A percentile compares a stretch with the other conserved stretches of the same genome.
phyloP scores from a whole-genome alignment of 2,329 filamentous ascomycete species.

The Fusarium multiceps region DNA sequence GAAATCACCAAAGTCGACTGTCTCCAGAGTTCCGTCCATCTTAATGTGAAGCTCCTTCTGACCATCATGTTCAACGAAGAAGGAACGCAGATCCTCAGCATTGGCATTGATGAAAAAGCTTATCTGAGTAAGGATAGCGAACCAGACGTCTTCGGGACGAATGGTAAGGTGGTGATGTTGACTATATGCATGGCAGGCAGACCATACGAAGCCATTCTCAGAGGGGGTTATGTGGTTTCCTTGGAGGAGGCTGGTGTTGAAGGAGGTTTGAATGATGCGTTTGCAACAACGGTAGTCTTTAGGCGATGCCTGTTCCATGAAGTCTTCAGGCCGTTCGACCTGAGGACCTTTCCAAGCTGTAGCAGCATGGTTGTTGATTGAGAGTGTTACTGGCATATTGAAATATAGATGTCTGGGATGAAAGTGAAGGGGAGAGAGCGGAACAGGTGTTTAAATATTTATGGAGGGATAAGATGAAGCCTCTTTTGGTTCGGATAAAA shows the following conservation, averaged over 20 bases:
- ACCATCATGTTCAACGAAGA: constrained; percentile 6
- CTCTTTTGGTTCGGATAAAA: too few relatives aligned
- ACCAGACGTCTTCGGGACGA: constrained; percentile 65
- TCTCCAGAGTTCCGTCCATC: background rate
- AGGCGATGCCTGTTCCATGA: background rate
- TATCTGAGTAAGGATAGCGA: constrained; percentile 62
- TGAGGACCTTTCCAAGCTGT: background rate
- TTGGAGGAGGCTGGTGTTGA: background rate
- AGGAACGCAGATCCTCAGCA: constrained; percentile 33
- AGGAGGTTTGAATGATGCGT: background rate
- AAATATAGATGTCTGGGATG: background rate
- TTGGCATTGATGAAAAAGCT: constrained; percentile 60
- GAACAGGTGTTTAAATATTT: too few relatives aligned
- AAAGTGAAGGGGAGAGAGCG: accelerated
- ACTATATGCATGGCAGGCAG: constrained; percentile 55
- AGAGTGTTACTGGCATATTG: constrained; percentile 1
- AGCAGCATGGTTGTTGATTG: background rate
- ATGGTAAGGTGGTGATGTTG: constrained; percentile 58
- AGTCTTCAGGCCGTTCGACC: background rate
- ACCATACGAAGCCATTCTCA: constrained; percentile 51
- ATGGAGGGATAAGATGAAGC: too few relatives aligned
- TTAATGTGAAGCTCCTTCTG: background rate
- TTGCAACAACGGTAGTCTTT: background rate
- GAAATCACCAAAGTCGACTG: background rate
- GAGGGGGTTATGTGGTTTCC: background rate